Base-by-base conservation (phyloP, 768 basidiomycete species). In the Postia placenta region DNA sequence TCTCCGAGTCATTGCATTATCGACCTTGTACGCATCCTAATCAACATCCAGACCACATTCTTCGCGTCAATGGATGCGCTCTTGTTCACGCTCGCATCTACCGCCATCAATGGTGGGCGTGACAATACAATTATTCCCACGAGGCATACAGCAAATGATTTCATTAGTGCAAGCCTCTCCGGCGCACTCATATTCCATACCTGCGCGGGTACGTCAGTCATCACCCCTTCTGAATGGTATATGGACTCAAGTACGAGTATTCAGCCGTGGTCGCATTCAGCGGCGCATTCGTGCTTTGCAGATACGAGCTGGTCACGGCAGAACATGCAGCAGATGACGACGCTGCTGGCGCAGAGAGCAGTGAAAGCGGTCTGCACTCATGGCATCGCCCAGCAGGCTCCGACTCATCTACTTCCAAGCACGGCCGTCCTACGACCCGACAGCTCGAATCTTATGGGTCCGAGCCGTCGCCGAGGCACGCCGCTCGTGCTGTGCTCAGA, bases 31-130 rank as follows among this genome's bases (percentile, higher is more conserved):
- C 11, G n/a, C 9, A 9, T 35, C 12, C 38, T 22, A 9, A 33
- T 42, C 45, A 30, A 37, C 26, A 17, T 14, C 46, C 49, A 82
- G 80, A 78, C 80, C 0, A 81, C 80, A 0, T 82, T 82, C 58
- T 81, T 82, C 47, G 80, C 79, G 2, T 74, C 80, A 0, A 74
- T 72, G 14, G 80, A 81, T 59, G 76, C 78, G 1, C 71, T 73
- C n/a, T 62, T 81, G 58, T 64, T 82, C 11, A 49, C 53, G 2
- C 47, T 57, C 20, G 50, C 56, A 7, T 45, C 52, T 1, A 26
- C 9, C 12, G 48, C 56, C 0, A 50, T 74, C 75, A 1, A 67
- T 67, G 4, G 70, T 70, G 0, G 36, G 11, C 5, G 38, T 20
- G 9, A 7, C 15, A 33, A 7, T 7, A 7, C 15, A 7, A 15